Percentiles rank a stretch among this genome's conserved stretches.
These are phyloP conservation scores for Ostreobium quekettii DNA, from an alignment of 139 green algal species.

Conservation along the genomic window DNA sequence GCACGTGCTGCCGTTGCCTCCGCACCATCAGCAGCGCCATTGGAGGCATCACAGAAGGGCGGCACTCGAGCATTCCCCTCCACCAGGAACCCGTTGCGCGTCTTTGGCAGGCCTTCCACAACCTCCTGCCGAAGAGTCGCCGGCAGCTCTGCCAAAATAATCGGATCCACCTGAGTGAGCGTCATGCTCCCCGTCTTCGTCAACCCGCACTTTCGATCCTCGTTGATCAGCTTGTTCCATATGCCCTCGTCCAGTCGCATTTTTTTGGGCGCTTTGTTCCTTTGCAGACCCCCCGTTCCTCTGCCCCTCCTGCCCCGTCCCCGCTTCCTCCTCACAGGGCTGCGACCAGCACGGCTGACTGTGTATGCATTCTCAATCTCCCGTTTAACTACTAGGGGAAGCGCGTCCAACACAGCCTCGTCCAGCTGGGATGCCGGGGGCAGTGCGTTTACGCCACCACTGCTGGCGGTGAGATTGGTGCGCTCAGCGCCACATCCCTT, in stretches of 20 bases:
- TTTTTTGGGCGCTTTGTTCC: not conserved
- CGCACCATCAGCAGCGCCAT: no score
- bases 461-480: not conserved
- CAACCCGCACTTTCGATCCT: no score
- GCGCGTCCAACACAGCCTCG: slow-evolving; percentile 45
- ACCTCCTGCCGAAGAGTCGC: slow-evolving; percentile 37
- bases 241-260: not conserved
- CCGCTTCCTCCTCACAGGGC: not conserved
- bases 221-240: not conserved
- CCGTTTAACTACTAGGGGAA: slow-evolving; percentile 47
- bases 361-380: slow-evolving; percentile 63
- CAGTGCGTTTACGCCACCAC: slow-evolving; percentile 25
- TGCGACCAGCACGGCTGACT: not conserved
- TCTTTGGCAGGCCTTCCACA: slow-evolving; percentile 8
- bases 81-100: no score
- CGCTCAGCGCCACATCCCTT: not conserved
- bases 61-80: no score
- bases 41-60: no score
- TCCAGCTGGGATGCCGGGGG: slow-evolving; percentile 57
- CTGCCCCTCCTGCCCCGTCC: not conserved
- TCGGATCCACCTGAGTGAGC: slow-evolving; percentile 36
- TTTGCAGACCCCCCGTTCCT: not conserved
- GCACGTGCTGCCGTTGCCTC: no score
- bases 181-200: slow-evolving; percentile 22
- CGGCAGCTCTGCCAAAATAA: slow-evolving; percentile 42